phyloP scores from a whole-genome alignment of 495 filamentous ascomycete species.

The Penicillium goetzii region DNA sequence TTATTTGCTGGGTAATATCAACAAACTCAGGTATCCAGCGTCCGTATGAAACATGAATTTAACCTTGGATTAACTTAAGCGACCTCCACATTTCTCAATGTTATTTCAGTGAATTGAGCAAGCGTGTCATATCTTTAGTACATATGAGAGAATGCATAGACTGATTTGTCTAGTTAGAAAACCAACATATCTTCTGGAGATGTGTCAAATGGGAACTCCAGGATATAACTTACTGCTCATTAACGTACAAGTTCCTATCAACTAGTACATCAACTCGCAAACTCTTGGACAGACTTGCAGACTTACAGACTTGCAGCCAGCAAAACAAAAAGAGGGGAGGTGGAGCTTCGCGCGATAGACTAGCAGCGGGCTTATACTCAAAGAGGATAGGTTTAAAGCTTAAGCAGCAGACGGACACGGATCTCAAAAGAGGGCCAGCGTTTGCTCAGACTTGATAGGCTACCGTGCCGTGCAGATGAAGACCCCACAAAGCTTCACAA shows the following conservation, averaged over 20 bases:
- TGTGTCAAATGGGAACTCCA: not conserved
- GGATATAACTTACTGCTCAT: not conserved
- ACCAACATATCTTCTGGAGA: not conserved
- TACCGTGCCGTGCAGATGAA: not conserved
- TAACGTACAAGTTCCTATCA: not conserved
- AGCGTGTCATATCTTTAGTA: not conserved
- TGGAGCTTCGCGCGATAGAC: not conserved
- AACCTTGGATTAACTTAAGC: not conserved
- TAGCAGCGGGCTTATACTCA: not conserved
- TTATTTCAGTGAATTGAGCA: not conserved
- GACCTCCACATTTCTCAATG: not conserved
- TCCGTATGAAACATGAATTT: not conserved
- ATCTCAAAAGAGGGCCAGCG: not conserved
- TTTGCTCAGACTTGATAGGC: not conserved
- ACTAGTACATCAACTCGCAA: not conserved
- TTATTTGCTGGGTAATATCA: not conserved
- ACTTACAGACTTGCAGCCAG: not conserved
- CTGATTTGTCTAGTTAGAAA: not conserved
- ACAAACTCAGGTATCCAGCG: not conserved
- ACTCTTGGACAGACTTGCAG: not conserved
- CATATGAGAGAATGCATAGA: not conserved
- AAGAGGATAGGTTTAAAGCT: not conserved
- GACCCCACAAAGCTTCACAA: not conserved
- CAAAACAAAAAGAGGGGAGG: not conserved
- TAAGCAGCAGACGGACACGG: not conserved